Percentiles rank a stretch among this genome's conserved stretches.
Evolutionary conservation across 768 basidiomycete genomes (phyloP).

Genomic region (Lactifluus volemus): DNA sequence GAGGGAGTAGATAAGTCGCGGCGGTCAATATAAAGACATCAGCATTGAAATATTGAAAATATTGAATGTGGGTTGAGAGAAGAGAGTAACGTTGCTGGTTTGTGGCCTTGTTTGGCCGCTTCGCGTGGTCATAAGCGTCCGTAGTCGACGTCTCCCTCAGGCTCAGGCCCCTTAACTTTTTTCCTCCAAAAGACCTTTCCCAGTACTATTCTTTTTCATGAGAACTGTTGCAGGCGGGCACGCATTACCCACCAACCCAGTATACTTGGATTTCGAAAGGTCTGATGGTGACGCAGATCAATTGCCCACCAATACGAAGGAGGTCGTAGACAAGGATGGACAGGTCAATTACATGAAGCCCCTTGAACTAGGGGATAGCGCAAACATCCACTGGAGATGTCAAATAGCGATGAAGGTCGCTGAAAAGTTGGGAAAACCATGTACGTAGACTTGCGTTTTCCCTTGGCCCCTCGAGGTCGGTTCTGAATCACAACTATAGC

Average conservation of each 20-base stretch:
- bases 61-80: neutral
- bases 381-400: conserved; percentile 47
- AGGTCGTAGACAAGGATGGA: conserved; percentile 47
- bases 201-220: conserved; percentile 11
- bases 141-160: neutral
- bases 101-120: neutral
- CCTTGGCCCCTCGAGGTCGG: neutral
- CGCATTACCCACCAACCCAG: conserved; percentile 42
- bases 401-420: conserved; percentile 36
- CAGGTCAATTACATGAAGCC: conserved; percentile 65
- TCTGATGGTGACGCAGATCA: conserved; percentile 47
- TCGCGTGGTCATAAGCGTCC: neutral
- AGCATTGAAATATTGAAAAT: neutral
- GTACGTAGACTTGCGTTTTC: conserved; percentile 30
- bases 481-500: conserved; percentile 26
- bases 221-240: conserved; percentile 11
- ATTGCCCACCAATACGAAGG: conserved; percentile 53
- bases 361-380: conserved; percentile 40
- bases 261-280: conserved; percentile 49
- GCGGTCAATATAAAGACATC: conserved; percentile 17
- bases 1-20: conserved; percentile 58
- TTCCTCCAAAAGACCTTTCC: neutral
- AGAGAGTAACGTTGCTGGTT: neutral
- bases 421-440: conserved; percentile 36
- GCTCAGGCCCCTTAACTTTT: neutral